phyloP scores from a whole-genome alignment of 768 basidiomycete species.

The Boletus eberwhitei region DNA sequence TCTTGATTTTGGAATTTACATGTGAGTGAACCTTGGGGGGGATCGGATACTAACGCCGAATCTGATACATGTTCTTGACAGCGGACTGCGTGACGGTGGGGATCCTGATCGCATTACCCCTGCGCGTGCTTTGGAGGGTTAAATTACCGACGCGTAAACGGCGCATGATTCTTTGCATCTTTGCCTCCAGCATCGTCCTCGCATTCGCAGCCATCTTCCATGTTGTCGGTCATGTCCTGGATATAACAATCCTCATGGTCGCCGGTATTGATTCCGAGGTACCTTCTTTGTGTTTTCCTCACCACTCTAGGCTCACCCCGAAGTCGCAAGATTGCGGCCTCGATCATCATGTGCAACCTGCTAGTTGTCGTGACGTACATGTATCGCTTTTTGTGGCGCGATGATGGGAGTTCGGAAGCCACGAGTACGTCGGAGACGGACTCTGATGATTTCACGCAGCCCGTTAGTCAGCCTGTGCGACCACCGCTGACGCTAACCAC shows the following conservation, averaged over 20 bases:
- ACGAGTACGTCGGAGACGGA: not conserved
- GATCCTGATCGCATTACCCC: conserved; percentile 15
- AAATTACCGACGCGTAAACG: conserved; percentile 11
- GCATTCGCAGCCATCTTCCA: conserved; percentile 11
- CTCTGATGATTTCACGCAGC: conserved; percentile 2
- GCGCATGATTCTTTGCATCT: conserved; percentile 18
- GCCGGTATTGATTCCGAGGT: conserved; percentile 9
- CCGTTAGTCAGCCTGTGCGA: not conserved
- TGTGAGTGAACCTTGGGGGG: not conserved
- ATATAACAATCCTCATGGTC: not conserved
- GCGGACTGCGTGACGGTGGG: conserved; percentile 4
- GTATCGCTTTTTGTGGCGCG: conserved; percentile 5
- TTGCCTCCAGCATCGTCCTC: conserved; percentile 14
- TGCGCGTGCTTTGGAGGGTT: conserved; percentile 16
- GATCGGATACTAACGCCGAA: not conserved
- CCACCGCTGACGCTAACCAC: not conserved
- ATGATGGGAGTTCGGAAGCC: not conserved
- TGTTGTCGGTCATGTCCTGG: not conserved
- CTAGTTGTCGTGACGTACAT: conserved; percentile 16
- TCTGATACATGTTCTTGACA: not conserved
- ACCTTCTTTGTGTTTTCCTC: not conserved
- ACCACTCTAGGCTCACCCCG: not conserved
- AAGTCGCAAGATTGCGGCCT: conserved; percentile 1
- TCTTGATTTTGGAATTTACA: conserved; percentile 3
- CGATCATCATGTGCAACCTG: conserved; percentile 16